Conservation (phyloP, 1,284 basidiomycete species). For the Sporisorium graminicola region DNA sequence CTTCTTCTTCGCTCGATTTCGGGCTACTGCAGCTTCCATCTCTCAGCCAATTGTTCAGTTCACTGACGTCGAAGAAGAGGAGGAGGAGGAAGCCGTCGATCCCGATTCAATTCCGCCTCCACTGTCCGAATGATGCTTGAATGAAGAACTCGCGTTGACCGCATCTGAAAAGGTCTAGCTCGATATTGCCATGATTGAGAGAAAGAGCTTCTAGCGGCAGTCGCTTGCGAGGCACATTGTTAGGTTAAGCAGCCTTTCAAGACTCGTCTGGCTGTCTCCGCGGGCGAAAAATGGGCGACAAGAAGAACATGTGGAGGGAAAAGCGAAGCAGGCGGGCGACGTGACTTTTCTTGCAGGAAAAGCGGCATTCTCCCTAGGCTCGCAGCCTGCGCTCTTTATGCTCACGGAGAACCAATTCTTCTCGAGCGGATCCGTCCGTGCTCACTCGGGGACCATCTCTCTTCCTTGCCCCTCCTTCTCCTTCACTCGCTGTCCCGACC, state of each 20-base stretch:
- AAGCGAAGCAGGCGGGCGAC: neutral
- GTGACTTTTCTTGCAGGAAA: slow-evolving; percentile 1
- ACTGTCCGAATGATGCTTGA: slow-evolving; percentile 17
- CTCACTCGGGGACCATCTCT: neutral
- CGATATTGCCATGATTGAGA: neutral
- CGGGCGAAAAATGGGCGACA: slow-evolving; percentile 9
- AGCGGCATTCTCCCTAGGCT: neutral
- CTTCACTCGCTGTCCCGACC: neutral
- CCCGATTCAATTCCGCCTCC: slow-evolving; percentile 37
- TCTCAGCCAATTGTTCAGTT: slow-evolving; percentile 48
- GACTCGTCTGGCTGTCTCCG: slow-evolving; percentile 8
- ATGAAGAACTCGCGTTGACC: neutral
- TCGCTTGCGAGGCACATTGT: neutral
- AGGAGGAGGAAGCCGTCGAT: slow-evolving; percentile 35
- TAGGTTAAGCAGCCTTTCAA: neutral
- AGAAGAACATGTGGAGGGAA: slow-evolving; percentile 7
- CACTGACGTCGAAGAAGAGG: slow-evolving; percentile 42
- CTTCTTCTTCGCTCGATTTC: neutral
- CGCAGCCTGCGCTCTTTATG: too few relatives aligned
- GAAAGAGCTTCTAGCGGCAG: neutral
- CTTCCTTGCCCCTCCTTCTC: neutral
- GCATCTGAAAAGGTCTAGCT: neutral
- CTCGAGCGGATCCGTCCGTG: neutral
- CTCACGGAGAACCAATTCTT: too few relatives aligned
- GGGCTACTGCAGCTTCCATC: slow-evolving; percentile 23